phyloP scores from a whole-genome alignment of 805 yeast genomes.

The Hanseniaspora pseudoguilliermondii region DNA sequence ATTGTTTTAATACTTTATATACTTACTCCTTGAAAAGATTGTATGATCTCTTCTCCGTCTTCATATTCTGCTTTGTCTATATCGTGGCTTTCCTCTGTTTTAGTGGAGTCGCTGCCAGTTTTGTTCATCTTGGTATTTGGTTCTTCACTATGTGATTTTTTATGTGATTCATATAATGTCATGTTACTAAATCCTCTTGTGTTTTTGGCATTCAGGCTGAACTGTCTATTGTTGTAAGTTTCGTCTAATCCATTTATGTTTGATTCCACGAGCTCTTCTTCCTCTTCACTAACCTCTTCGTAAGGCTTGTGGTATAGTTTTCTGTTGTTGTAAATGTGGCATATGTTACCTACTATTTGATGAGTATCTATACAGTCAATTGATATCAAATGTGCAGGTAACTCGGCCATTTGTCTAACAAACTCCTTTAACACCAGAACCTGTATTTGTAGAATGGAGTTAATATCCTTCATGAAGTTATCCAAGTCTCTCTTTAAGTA shows the following conservation, averaged over 20 bases:
- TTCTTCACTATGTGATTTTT: neutral
- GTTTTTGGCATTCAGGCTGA: conserved; percentile 5
- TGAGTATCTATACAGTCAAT: conserved; percentile 3
- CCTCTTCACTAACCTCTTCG: neutral
- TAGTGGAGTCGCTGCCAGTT: neutral
- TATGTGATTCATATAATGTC: conserved; percentile 5
- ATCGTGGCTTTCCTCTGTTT: neutral
- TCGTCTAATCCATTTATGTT: neutral
- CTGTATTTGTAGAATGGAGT: conserved; percentile 1
- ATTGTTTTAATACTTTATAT: neutral
- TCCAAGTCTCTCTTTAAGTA: conserved; percentile 1
- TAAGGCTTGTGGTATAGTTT: neutral
- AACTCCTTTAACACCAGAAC: conserved; percentile 3
- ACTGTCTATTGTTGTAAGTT: neutral
- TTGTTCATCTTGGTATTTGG: neutral
- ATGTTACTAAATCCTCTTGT: conserved; percentile 12
- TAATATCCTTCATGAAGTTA: conserved; percentile 1
- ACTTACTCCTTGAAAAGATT: conserved; percentile 2
- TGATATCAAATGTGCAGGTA: neutral
- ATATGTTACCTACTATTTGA: conserved; percentile 8
- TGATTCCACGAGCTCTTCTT: neutral
- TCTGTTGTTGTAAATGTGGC: conserved; percentile 4
- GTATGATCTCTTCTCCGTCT: conserved; percentile 2
- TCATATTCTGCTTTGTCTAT: neutral
- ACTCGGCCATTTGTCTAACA: conserved; percentile 4